Evolutionary conservation across 306 rosid genomes (phyloP).

Genomic region (Luffa aegyptiaca): DNA sequence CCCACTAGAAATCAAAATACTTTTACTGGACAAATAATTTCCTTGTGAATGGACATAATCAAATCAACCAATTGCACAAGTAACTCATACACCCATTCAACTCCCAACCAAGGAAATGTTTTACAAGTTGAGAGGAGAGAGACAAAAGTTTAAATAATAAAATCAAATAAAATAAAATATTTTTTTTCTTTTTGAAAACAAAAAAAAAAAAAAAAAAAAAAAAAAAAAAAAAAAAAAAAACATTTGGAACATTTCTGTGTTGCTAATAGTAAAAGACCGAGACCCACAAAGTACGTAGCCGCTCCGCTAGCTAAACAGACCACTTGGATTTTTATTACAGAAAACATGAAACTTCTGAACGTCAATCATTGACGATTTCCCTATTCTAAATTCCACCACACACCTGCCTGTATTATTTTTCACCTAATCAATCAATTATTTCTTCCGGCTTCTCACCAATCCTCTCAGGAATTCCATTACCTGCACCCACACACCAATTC

Average conservation of each 20-base stretch:
- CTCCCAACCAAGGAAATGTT: neutral
- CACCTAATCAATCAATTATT: neutral
- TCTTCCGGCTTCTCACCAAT: constrained; percentile 53
- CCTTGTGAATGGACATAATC: too few relatives aligned
- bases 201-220: neutral
- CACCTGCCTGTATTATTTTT: neutral
- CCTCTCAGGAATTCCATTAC: constrained; percentile 76
- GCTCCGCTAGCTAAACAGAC: neutral
- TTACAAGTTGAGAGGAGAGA: neutral
- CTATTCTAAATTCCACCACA: neutral
- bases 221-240: neutral
- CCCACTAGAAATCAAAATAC: too few relatives aligned
- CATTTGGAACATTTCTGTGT: neutral
- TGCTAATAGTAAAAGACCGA: neutral
- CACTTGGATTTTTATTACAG: neutral
- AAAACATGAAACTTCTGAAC: neutral
- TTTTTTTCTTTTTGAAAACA: too few relatives aligned
- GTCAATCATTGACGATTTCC: neutral
- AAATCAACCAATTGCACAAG: neutral
- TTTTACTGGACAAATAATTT: too few relatives aligned
- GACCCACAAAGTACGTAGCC: neutral
- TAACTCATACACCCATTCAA: neutral
- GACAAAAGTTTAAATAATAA: neutral
- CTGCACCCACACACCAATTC: constrained; percentile 25
- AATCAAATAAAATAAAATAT: neutral